Conservation (phyloP, 176 grass and related monocot species). For the Elaeis guineensis region DNA sequence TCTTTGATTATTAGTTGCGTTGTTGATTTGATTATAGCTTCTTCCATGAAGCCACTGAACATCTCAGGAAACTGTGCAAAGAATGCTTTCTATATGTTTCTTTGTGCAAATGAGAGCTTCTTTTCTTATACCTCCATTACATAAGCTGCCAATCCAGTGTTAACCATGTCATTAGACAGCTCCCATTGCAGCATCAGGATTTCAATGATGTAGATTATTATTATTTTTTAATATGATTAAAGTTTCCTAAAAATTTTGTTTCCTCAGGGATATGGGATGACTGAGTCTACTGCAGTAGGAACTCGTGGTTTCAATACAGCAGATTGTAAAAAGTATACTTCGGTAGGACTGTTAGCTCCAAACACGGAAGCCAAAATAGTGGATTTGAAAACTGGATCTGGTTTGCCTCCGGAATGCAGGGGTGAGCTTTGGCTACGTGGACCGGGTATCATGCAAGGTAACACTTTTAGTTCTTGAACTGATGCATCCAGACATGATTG, state of each 20-base stretch:
- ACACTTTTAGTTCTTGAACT: neutral
- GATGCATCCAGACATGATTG: no score
- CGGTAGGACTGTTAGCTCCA: slow-evolving; percentile 84
- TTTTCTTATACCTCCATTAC: no score
- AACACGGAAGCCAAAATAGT: slow-evolving; percentile 72
- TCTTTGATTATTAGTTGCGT: no score
- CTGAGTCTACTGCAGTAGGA: slow-evolving; percentile 80
- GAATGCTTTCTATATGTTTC: no score
- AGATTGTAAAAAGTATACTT: slow-evolving; percentile 49
- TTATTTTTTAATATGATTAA: neutral
- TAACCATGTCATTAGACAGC: no score
- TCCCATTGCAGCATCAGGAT: no score
- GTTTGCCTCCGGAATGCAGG: slow-evolving; percentile 52
- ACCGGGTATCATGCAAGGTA: slow-evolving; percentile 88
- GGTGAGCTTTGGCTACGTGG: slow-evolving; percentile 75
- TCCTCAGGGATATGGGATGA: slow-evolving; percentile 86
- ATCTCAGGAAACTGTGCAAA: no score
- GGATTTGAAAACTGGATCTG: slow-evolving; percentile 45
- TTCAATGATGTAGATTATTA: no score
- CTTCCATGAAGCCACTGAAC: no score
- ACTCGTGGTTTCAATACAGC: slow-evolving; percentile 74
- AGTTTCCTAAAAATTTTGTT: neutral
- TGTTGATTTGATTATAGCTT: no score
- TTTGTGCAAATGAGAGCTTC: no score
- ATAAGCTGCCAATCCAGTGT: no score